phyloP scores from a whole-genome alignment of 2,329 filamentous ascomycete species.

The Pseudogymnoascus sp. region DNA sequence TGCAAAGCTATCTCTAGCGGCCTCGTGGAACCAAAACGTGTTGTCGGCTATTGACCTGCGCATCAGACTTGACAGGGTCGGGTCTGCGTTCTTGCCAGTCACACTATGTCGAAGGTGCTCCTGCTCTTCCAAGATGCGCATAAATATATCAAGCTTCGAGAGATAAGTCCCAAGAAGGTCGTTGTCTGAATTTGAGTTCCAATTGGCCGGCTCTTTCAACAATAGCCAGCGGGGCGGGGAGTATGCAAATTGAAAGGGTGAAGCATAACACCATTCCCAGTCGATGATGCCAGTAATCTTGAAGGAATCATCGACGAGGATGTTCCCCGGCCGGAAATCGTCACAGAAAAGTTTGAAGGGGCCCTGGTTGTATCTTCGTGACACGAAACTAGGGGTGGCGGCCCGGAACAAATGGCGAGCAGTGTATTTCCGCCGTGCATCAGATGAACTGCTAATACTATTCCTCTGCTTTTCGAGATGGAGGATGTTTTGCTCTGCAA shows the following conservation, averaged over 20 bases:
- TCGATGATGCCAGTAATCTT: conserved; percentile 19
- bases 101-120: background rate
- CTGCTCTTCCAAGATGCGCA: background rate
- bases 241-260: conserved; percentile 19
- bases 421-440: background rate
- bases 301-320: conserved; percentile 17
- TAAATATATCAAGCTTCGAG: background rate
- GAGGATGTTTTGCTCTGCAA: background rate
- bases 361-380: conserved; percentile 21
- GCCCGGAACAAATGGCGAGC: background rate
- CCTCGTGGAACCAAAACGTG: background rate
- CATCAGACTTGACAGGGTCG: background rate
- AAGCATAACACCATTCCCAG: conserved; percentile 19
- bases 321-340: conserved; percentile 20
- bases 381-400: background rate
- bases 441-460: background rate
- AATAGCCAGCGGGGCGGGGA: conserved; percentile 21
- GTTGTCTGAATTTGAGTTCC: background rate
- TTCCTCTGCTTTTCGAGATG: background rate
- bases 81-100: background rate
- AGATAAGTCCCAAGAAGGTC: background rate
- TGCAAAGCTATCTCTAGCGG: background rate
- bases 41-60: background rate
- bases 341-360: conserved; percentile 20
- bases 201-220: conserved; percentile 14